Evolutionary conservation across 2,329 filamentous ascomycete genomes (phyloP).

Genomic region (Alternaria solani): DNA sequence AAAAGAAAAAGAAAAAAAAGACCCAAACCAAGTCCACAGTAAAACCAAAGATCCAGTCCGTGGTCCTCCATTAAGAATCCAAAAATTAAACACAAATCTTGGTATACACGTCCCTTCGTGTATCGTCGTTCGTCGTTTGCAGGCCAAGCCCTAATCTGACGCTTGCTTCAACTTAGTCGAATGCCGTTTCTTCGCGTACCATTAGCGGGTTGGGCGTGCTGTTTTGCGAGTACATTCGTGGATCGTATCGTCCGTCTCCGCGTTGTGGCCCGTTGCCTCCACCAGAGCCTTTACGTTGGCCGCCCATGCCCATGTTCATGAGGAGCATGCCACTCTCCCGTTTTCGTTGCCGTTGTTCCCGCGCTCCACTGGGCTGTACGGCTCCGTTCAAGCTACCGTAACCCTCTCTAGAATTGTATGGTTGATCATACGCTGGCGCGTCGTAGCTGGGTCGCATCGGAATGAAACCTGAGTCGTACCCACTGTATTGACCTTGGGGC

Average conservation of each 20-base stretch:
- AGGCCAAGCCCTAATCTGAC: background rate
- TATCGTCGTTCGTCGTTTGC: constrained; percentile 16
- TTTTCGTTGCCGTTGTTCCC: constrained; percentile 45
- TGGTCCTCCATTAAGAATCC: constrained; percentile 37
- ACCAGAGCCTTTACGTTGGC: constrained; percentile 49
- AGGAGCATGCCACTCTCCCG: constrained; percentile 52
- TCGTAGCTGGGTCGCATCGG: constrained; percentile 62
- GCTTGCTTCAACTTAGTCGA: constrained; percentile 29
- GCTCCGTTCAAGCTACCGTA: constrained; percentile 48
- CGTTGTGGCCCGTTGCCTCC: constrained; percentile 31
- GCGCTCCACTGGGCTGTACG: constrained; percentile 33
- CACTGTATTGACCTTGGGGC: constrained; percentile 32
- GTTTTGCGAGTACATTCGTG: constrained; percentile 10
- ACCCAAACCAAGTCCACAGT: constrained; percentile 1
- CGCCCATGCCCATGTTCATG: constrained; percentile 48
- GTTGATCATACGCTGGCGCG: constrained; percentile 37
- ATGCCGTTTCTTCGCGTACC: constrained; percentile 43
- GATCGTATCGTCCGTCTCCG: constrained; percentile 32
- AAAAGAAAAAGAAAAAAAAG: constrained; percentile 1
- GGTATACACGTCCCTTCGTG: constrained; percentile 16
- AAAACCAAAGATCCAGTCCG: constrained; percentile 38
- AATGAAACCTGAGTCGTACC: constrained; percentile 61
- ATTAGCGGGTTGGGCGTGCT: constrained; percentile 29
- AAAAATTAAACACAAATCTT: constrained; percentile 39
- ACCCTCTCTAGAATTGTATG: constrained; percentile 38